A percentile compares a stretch with the other conserved stretches of the same genome.
These are phyloP conservation scores for Rickenella mellea DNA, from an alignment of 768 basidiomycete species.

Conservation along the genomic window DNA sequence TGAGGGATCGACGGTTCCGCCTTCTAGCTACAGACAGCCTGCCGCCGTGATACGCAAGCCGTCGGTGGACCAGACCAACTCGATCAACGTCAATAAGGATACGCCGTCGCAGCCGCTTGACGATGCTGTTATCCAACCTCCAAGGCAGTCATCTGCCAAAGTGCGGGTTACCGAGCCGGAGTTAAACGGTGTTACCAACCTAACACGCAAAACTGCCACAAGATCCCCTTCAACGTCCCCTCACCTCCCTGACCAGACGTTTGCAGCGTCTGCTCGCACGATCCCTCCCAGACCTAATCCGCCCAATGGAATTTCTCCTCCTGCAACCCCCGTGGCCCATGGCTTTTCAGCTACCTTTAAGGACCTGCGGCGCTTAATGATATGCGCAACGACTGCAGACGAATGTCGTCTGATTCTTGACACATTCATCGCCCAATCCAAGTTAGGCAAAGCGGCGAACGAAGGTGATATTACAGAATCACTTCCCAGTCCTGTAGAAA, in stretches of 20 bases:
- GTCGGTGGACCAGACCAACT: slow-evolving; percentile 21
- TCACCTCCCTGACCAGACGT: not conserved
- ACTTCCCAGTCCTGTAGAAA: not conserved
- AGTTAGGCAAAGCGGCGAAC: slow-evolving; percentile 28
- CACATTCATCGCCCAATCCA: slow-evolving; percentile 65
- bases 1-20: slow-evolving; percentile 53
- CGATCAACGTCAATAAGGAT: not conserved
- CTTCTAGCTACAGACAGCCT: slow-evolving; percentile 30
- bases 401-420: slow-evolving; percentile 83
- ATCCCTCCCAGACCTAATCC: no score
- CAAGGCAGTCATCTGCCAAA: not conserved
- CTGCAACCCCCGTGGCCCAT: not conserved
- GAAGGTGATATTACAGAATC: no score
- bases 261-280: no score
- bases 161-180: no score
- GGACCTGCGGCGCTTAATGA: slow-evolving; percentile 63
- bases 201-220: no score
- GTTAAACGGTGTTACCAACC: no score
- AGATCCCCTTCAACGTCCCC: not conserved
- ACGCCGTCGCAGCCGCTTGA: not conserved
- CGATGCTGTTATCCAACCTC: not conserved
- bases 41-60: slow-evolving; percentile 25
- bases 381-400: slow-evolving; percentile 60
- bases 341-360: slow-evolving; percentile 31
- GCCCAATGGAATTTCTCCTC: not conserved